phyloP scores from a whole-genome alignment of 2,329 filamentous ascomycete genomes.

The Microsporum ferrugineum region DNA sequence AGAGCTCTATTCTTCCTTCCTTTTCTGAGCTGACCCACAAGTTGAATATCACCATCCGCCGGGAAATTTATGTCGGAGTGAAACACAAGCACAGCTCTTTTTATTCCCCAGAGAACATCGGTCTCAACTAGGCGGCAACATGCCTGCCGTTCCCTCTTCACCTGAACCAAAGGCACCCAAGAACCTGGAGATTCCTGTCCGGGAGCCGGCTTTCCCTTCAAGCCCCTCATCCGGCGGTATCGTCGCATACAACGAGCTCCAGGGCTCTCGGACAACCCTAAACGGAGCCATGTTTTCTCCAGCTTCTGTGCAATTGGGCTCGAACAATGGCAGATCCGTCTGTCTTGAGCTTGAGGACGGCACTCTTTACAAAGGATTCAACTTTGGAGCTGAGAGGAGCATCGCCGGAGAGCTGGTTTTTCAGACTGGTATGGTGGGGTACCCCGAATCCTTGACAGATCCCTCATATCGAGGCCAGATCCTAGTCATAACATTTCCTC shows the following conservation, averaged over 20 bases:
- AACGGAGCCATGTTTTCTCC: slow-evolving; percentile 39
- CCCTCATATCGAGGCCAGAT: slow-evolving; percentile 88
- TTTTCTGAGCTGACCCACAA: not conserved
- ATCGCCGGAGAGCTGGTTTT: slow-evolving; percentile 96
- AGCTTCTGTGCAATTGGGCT: slow-evolving; percentile 50
- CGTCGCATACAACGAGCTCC: slow-evolving; percentile 28
- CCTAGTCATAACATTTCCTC: slow-evolving; percentile 87
- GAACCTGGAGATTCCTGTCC: slow-evolving; percentile 5
- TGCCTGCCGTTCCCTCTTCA: slow-evolving; percentile 21
- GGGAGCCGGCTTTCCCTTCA: slow-evolving; percentile 23
- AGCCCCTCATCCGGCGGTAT: slow-evolving; percentile 32
- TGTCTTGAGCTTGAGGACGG: slow-evolving; percentile 90
- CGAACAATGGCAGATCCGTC: slow-evolving; percentile 49
- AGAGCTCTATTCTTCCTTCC: not conserved
- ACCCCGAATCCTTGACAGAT: slow-evolving; percentile 87
- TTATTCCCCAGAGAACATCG: slow-evolving; percentile 12
- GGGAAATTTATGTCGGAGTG: slow-evolving; percentile 28
- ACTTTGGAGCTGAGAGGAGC: slow-evolving; percentile 91
- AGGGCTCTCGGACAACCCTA: slow-evolving; percentile 20
- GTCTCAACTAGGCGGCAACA: slow-evolving; percentile 16
- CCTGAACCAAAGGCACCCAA: slow-evolving; percentile 8
- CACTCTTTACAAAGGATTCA: slow-evolving; percentile 81
- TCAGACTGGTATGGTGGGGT: slow-evolving; percentile 98
- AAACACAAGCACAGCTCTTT: slow-evolving; percentile 18
- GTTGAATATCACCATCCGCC: not conserved